Evolutionary conservation across 2,329 filamentous ascomycete genomes (phyloP).

Genomic region (Cytospora schulzeri): DNA sequence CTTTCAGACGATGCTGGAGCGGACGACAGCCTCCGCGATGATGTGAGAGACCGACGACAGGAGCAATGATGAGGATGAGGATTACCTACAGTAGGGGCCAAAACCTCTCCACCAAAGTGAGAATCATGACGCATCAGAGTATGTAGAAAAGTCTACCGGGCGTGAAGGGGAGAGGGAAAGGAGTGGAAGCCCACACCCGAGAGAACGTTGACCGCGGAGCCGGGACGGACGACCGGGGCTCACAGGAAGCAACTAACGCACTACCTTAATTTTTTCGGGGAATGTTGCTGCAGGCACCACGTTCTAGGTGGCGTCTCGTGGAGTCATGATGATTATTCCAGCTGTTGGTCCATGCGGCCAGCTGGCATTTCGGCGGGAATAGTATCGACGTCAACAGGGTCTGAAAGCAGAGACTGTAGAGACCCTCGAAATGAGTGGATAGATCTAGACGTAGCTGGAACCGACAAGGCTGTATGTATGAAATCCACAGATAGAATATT

Average conservation of each 20-base stretch:
- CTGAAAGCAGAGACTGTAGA: neutral
- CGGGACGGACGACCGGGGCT: conserved; percentile 5
- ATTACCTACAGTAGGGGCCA: neutral
- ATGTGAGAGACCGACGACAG: too few species aligned
- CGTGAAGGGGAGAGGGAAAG: too few species aligned
- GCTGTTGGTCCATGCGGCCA: neutral
- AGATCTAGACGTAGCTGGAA: neutral
- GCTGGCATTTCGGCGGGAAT: neutral
- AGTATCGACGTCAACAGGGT: neutral
- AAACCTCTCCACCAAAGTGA: neutral
- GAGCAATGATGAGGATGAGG: too few species aligned
- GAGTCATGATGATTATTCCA: neutral
- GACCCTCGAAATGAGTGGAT: neutral
- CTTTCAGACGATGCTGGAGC: neutral
- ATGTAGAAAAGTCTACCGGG: neutral
- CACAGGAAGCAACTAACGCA: neutral
- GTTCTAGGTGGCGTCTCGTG: neutral
- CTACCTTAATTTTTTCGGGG: neutral
- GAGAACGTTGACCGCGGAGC: conserved; percentile 5
- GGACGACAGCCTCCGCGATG: neutral
- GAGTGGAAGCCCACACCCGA: neutral
- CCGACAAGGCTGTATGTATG: conserved; percentile 3
- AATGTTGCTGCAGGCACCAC: neutral
- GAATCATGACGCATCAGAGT: neutral
- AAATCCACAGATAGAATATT: conserved; percentile 2